Base-by-base conservation (phyloP, 352 stramenopile species). In the Globisporangium paddicum region DNA sequence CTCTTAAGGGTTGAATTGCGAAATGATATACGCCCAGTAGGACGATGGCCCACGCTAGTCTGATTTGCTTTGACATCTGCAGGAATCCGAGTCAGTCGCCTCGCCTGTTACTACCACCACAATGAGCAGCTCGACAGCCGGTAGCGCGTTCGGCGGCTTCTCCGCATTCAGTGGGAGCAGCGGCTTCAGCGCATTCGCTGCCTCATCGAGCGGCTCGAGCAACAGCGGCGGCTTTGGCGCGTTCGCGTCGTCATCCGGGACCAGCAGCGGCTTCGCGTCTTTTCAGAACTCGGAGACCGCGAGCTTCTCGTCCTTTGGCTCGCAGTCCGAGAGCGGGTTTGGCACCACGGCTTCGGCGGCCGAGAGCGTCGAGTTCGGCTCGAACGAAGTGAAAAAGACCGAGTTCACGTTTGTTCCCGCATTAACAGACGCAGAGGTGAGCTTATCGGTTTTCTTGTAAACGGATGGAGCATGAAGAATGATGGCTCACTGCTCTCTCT, bases 391-490 rank as follows among this genome's bases (percentile, higher is more conserved):
- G 19, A 81, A 86, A 52, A 83, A 86, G 51, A 35, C 69, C 11
- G 76, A 87, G 34, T 40, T 48, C 19, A 66, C 68, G 1, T 65
- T 83, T 26, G 71, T 87, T 5, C 72, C 75, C 4, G 71, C 73
- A n/a, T 64, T 90, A 18, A 84, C 78, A 23, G 77, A 89, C 63
- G 77, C 76, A 2, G 79, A 92, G 75, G 81, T 90, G 71, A 2
- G 59, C 28, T 32, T 32, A 6, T 6, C 28, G 28, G 3, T 18
- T 25, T 6, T 13, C n/a, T 45, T 42, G 2, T 1, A 34, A 18
- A 14, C 14, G n/a, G 4, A 26, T 18, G 5, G 11, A 4, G 30
- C 25, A 18, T 44, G 14, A 47, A 25, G 18, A 10, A 42, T 44
- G 6, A 32, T 28, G 5, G n/a, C 38, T 42, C 18, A 40, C 16